A percentile compares a stretch with the other conserved stretches of the same genome.
These are phyloP conservation scores for Cardamine chenopodiifolia DNA, from an alignment of 345 rosid genomes.

Conservation along the genomic window DNA sequence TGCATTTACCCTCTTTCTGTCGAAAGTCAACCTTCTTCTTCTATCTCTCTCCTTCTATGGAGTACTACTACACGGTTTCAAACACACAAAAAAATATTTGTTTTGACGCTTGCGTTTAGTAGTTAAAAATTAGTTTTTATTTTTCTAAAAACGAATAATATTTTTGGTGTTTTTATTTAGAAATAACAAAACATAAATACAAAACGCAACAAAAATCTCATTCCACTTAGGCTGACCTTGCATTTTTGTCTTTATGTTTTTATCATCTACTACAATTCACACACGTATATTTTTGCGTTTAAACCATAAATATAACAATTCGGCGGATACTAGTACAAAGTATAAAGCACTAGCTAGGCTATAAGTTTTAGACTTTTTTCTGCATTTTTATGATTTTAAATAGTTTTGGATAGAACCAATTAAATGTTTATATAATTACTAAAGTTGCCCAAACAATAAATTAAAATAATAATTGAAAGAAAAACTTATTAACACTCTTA, in stretches of 20 bases:
- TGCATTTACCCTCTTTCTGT: slow-evolving; percentile 66
- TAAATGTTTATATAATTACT: background rate
- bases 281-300: background rate
- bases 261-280: background rate
- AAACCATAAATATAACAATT: background rate
- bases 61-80: slow-evolving; percentile 30
- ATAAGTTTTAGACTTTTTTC: background rate
- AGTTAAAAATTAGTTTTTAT: background rate
- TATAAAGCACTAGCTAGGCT: background rate
- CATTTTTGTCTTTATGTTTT: background rate
- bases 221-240: background rate
- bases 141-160: background rate
- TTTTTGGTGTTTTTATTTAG: background rate
- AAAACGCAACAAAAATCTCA: background rate
- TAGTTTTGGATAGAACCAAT: background rate
- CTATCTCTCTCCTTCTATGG: slow-evolving; percentile 27
- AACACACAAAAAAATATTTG: slow-evolving; percentile 24
- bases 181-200: background rate
- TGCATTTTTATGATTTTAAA: background rate
- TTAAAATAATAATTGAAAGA: background rate
- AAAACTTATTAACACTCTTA: background rate
- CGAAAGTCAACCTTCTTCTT: slow-evolving; percentile 58
- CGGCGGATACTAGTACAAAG: background rate
- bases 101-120: slow-evolving; percentile 22
- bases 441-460: background rate